Conservation (phyloP, 805 yeast species). For the Yarrowia hollandica region DNA sequence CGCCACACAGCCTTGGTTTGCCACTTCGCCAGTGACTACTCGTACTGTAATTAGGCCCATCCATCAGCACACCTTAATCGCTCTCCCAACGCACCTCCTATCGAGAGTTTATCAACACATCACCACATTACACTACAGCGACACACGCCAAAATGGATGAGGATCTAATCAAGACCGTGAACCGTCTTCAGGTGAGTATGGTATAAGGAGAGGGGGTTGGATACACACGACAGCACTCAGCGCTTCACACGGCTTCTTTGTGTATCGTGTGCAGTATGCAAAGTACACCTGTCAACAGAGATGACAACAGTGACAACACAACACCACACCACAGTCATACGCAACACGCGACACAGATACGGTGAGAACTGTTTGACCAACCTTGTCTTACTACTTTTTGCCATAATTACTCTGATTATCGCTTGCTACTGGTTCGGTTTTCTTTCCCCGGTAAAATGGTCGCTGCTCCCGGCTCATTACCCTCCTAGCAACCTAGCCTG, state of each 20-base stretch:
- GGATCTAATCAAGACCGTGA: slow-evolving; percentile 76
- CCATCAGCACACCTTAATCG: background rate
- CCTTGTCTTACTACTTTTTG: no score
- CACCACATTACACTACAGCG: slow-evolving; percentile 12
- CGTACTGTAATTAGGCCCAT: no score
- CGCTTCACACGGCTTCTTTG: background rate
- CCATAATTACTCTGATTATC: no score
- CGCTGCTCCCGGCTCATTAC: background rate
- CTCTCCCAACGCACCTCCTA: slow-evolving; percentile 25
- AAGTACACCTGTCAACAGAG: slow-evolving; percentile 3
- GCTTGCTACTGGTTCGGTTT: no score
- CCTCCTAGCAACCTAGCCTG: background rate
- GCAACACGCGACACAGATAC: no score
- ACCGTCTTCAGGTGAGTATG: slow-evolving; percentile 55
- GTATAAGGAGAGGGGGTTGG: slow-evolving; percentile 12
- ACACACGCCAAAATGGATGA: slow-evolving; percentile 59
- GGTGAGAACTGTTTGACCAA: no score
- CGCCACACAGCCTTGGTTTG: slow-evolving; percentile 1
- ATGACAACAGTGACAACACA: no score
- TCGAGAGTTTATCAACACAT: slow-evolving; percentile 29
- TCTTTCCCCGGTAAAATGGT: no score
- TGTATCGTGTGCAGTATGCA: no score
- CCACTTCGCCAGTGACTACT: slow-evolving; percentile 24
- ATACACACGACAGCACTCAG: slow-evolving; percentile 8
- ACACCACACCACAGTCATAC: no score